Base-by-base conservation (phyloP, 2,329 filamentous ascomycete genomes). In the Emergomyces pasteurianus region DNA sequence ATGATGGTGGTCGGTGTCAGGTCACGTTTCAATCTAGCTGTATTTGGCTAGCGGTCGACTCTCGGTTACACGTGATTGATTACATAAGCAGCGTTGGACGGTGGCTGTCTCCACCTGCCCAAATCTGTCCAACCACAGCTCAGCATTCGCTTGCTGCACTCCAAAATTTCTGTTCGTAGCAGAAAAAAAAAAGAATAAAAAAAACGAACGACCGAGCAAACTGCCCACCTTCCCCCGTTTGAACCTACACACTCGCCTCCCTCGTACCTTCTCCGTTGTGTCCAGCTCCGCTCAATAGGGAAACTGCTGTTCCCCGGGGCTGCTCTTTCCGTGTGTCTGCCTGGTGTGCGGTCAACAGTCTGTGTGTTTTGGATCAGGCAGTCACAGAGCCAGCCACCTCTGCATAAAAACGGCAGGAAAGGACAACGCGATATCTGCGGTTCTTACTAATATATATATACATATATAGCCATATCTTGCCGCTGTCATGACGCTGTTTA, bases 401-500 rank as follows among this genome's bases (percentile, higher is more conserved):
- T 42, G 14, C 40, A 21, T n/a, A n/a, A 10, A 47, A 47, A 47
- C 21, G 21, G 43, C 43, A 47, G 21, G n/a, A 47, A 47, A 21
- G 43, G 43, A 47, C 10, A 21, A 23, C 18, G 21, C 1, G n/a
- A 23, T 31, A 31, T 9, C 12, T 28, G 31, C n/a, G 47, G 23
- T 2, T 31, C 28, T 50, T 18, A 28, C 18, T 31, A 50, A 50
- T 28, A 43, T 8, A 43, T 14, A 43, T 14, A 18, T 21, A n/a
- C 3, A 54, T 36, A 36, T 52, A 23, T 56, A 38, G 16, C 21
- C 18, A 50, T 14, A 61, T 58, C 63, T 61, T 64, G 56, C 50
- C 66, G 61, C 66, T 65, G 85, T 67, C 67, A 94, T 94, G 89
- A 88, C 88, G 79, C 86, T 94, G 75, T 95, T 95, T 78, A 89